Evolutionary conservation across 345 rosid species (phyloP), one percentile per base, ranked within the genome.

Genomic region (Reutealis trisperma): DNA sequence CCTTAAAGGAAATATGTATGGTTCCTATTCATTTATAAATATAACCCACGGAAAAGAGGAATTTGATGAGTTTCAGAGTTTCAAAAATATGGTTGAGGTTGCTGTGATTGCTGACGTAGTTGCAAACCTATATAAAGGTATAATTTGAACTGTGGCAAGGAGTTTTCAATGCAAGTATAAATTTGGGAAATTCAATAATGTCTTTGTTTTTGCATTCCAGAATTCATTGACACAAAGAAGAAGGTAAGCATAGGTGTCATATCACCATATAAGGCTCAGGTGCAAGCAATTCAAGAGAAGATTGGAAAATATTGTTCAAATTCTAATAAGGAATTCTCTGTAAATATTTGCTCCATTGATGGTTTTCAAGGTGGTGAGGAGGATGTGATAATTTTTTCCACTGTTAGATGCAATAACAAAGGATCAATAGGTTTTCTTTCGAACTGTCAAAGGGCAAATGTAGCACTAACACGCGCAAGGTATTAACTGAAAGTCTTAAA

Each of bases 281-380:
- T 78, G 66, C 41, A n/a, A 59, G 88, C 86, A 67, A 85, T 88
- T 24, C 83, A 85, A 79, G 79, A 85, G 70, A 87, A 70, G 78
- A 65, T 88, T 27, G 83, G 79, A 11, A 57, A 45, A 75, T 44
- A 59, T 67, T 83, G 12, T 54, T 44, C 13, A n/a, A 18, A 25
- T 3, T 24, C 25, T 32, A 63, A 34, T 41, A 76, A 63, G 25
- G 54, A 15, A 14, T 84, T 88, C 75, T 37, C 85, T 30, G 77
- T 85, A 59, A 84, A 59, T 34, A 82, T 88, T 16, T 54, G 82
- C 11, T 81, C 89, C 0, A 83, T 88, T 30, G 91, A 88, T 78
- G 89, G 89, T 3, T 85, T 88, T 78, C 89, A 88, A 80, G 89
- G 88, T 0, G 85, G 89, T 11, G 89, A 86, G 68, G 87, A 86